Percentiles rank a stretch among this genome's conserved stretches.
phyloP scores from a whole-genome alignment of 345 rosid genomes.

The Eucalyptus urophylla region DNA sequence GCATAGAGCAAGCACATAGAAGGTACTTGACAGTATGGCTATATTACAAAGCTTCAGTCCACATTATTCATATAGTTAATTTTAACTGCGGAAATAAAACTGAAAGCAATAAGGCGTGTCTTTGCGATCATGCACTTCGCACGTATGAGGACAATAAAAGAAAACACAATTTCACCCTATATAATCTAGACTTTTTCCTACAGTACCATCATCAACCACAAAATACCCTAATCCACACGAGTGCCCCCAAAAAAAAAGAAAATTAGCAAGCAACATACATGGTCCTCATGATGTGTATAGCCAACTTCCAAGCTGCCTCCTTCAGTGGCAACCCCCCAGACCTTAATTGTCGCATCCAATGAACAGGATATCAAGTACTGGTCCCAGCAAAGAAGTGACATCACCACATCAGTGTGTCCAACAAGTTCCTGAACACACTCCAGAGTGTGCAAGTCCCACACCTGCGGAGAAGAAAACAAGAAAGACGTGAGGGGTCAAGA shows the following conservation, averaged over 20 bases:
- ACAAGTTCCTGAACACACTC: constrained; percentile 19
- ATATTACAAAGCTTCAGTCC: background rate
- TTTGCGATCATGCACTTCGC: background rate
- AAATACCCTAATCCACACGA: background rate
- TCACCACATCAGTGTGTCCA: constrained; percentile 34
- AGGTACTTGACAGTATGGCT: background rate
- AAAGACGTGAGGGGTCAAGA: background rate
- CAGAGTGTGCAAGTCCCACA: constrained; percentile 37
- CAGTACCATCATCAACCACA: background rate
- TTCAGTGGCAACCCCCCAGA: constrained; percentile 21
- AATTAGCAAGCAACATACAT: constrained; percentile 2
- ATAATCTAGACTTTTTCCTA: background rate
- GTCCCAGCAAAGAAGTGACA: constrained; percentile 52
- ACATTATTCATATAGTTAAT: background rate
- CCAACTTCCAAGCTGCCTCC: constrained; percentile 12
- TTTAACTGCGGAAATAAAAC: background rate
- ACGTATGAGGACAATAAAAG: background rate
- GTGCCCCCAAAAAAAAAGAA: background rate
- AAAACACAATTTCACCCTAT: background rate
- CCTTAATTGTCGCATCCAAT: constrained; percentile 38
- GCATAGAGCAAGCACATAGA: background rate
- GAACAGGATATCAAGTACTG: constrained; percentile 42
- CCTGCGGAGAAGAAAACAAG: constrained; percentile 2
- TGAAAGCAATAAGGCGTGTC: background rate
- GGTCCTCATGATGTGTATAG: constrained; percentile 11